Percentiles rank a stretch among this genome's conserved stretches.
Evolutionary conservation across 2,329 filamentous ascomycete genomes (phyloP).

Genomic region (Davidsoniella virescens): DNA sequence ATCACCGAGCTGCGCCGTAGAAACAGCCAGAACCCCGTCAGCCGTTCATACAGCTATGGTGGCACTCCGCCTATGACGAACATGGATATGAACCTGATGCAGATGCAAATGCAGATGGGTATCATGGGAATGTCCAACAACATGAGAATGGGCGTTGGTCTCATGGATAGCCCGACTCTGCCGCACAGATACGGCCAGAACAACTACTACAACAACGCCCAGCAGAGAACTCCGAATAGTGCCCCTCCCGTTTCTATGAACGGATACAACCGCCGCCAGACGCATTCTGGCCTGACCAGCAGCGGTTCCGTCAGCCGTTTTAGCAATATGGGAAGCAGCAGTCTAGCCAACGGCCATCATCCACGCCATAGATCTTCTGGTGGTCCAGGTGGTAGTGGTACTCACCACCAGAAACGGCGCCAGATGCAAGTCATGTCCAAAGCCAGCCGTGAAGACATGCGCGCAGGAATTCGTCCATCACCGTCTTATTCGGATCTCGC

Average conservation of each 20-base stretch:
- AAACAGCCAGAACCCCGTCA: constrained; percentile 35
- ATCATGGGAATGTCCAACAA: constrained; percentile 17
- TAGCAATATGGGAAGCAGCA: constrained; percentile 1
- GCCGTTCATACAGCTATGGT: constrained; percentile 22
- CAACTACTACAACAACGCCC: neutral
- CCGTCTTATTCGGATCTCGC: neutral
- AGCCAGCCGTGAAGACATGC: constrained; percentile 11
- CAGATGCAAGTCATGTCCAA: constrained; percentile 10
- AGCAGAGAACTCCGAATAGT: neutral
- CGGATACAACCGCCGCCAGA: constrained; percentile 4
- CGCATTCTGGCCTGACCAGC: constrained; percentile 7
- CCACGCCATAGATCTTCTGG: neutral
- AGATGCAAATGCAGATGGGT: neutral
- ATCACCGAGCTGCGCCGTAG: constrained; percentile 39
- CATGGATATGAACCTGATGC: constrained; percentile 1
- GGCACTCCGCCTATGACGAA: constrained; percentile 1
- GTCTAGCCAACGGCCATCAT: neutral
- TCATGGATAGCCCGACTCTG: constrained; percentile 22
- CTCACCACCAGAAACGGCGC: constrained; percentile 1
- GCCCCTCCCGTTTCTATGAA: constrained; percentile 4
- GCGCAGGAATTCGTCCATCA: neutral
- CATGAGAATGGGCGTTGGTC: constrained; percentile 11
- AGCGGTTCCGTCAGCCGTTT: constrained; percentile 6
- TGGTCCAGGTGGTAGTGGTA: neutral
- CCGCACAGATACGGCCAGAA: constrained; percentile 7